These are phyloP conservation scores for Diaporthe ampelina DNA, from an alignment of 2,329 filamentous ascomycete species.

Conservation along the genomic window DNA sequence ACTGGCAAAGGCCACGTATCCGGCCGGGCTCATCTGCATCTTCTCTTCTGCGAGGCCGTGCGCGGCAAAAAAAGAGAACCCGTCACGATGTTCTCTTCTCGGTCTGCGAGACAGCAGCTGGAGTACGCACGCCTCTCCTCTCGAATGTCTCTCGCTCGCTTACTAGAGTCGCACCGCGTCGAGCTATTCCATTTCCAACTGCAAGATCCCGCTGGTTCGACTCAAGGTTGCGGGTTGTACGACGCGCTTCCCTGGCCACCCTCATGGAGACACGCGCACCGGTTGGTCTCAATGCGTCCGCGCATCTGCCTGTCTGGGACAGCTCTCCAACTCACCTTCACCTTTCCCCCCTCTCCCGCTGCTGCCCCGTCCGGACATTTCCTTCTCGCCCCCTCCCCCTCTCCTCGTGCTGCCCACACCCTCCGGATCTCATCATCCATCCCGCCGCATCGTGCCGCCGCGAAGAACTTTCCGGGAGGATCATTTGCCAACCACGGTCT, in stretches of 20 bases:
- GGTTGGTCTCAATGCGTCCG: not conserved
- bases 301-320: not conserved
- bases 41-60: not conserved
- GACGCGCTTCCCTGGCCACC: constrained; percentile 2
- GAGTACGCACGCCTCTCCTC: constrained; percentile 11
- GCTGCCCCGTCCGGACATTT: not conserved
- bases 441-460: constrained; percentile 30
- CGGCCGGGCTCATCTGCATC: not conserved
- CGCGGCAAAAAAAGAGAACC: constrained; percentile 23
- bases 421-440: constrained; percentile 16
- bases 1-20: constrained; percentile 25
- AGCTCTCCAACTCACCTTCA: not conserved
- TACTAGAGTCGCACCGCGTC: constrained; percentile 36
- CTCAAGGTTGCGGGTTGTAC: constrained; percentile 36
- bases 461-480: constrained; percentile 12
- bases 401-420: constrained; percentile 16
- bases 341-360: not conserved
- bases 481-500: constrained; percentile 14
- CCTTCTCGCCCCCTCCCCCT: not conserved
- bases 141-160: constrained; percentile 40
- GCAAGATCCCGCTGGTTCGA: constrained; percentile 32
- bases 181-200: constrained; percentile 25
- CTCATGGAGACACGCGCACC: constrained; percentile 18
- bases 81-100: constrained; percentile 15
- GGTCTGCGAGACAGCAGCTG: constrained; percentile 15